Percentiles rank a stretch among this genome's conserved stretches.
These are phyloP conservation scores for Candida patagonica DNA, from an alignment of 805 yeast genomes.

Conservation along the genomic window DNA sequence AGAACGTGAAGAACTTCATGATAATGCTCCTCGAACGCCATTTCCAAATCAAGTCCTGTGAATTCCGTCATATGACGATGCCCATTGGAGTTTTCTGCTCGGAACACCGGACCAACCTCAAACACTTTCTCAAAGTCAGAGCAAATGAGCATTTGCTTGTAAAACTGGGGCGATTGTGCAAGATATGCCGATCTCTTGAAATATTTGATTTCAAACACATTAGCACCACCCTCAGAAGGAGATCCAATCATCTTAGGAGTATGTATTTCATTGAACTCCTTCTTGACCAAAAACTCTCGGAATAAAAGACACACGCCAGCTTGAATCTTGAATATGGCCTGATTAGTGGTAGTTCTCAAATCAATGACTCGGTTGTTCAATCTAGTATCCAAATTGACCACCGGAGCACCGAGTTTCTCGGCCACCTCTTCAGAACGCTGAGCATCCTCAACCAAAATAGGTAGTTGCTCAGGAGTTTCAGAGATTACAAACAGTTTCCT, in stretches of 20 bases:
- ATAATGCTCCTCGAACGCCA: slow-evolving; percentile 97
- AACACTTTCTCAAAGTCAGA: slow-evolving; percentile 95
- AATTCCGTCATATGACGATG: slow-evolving; percentile 99
- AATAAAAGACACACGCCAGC: slow-evolving; percentile 81
- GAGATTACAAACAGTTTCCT: slow-evolving; percentile 65
- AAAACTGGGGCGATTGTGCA: slow-evolving; percentile 97
- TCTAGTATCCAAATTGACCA: slow-evolving; percentile 93
- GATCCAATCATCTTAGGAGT: slow-evolving; percentile 94
- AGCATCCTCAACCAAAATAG: slow-evolving; percentile 94
- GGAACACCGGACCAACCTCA: slow-evolving; percentile 95
- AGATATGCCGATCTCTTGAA: slow-evolving; percentile 87
- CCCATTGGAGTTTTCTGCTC: slow-evolving; percentile 98
- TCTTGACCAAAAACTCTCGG: slow-evolving; percentile 69
- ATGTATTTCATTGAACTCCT: slow-evolving; percentile 82
- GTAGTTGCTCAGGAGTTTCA: slow-evolving; percentile 87
- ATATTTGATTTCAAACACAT: slow-evolving; percentile 87
- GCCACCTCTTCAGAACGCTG: slow-evolving; percentile 77
- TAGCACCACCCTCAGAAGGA: slow-evolving; percentile 96
- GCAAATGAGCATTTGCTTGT: slow-evolving; percentile 96
- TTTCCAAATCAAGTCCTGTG: slow-evolving; percentile 93
- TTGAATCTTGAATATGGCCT: slow-evolving; percentile 91
- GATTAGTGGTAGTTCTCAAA: slow-evolving; percentile 93
- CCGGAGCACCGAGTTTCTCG: slow-evolving; percentile 82
- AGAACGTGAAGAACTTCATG: slow-evolving; percentile 70
- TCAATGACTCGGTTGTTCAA: slow-evolving; percentile 93